Evolutionary conservation across 805 yeast species (phyloP), one percentile per base, ranked within the genome.

Genomic region (Barnettozyma botsteinii): DNA sequence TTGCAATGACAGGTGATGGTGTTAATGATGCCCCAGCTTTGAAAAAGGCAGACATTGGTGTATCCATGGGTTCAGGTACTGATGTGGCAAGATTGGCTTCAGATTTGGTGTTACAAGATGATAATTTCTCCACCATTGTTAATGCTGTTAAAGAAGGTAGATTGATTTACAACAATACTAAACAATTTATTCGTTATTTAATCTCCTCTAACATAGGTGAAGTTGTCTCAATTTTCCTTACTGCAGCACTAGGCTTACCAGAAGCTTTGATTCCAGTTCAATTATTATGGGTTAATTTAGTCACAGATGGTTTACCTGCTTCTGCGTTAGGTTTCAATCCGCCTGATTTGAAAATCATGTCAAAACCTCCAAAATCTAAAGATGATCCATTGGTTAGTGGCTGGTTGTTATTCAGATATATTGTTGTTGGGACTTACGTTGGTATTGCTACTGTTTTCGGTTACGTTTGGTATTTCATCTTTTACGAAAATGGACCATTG

Each of bases 1-100:
- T 75, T 35, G 83, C 79, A 17, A 77, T 77, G 83, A 73, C 78
- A 9, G 79, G 79, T 32, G 82, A 77, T 55, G 82, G 82, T 44
- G 81, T 77, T 27, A 77, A 77, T 55, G 82, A 77, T 55, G 77
- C 81, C 0, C 82, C 82, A 7, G 78, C 82, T 5, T 61, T 77
- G 50, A 76, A 74, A 54, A 70, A 69, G 42, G 81, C 82, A 5
- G 81, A 77, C 53, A 77, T 77, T 41, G 82, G 82, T 40, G 69
- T 77, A 49, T 74, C 80, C 11, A 76, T 77, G 81, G 81, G 81
- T 2, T 69, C 75, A 36, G 81, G 80, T 12, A 73, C 80, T 1
- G 81, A 75, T 55, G 79, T 75, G 18, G 81, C 81, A 4, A 71
- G 75, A 48, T 68, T 73, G 39, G 80, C 81, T 2, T 69, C 77